phyloP scores from a whole-genome alignment of 352 stramenopile genomes.

The Aphanomyces astaci region DNA sequence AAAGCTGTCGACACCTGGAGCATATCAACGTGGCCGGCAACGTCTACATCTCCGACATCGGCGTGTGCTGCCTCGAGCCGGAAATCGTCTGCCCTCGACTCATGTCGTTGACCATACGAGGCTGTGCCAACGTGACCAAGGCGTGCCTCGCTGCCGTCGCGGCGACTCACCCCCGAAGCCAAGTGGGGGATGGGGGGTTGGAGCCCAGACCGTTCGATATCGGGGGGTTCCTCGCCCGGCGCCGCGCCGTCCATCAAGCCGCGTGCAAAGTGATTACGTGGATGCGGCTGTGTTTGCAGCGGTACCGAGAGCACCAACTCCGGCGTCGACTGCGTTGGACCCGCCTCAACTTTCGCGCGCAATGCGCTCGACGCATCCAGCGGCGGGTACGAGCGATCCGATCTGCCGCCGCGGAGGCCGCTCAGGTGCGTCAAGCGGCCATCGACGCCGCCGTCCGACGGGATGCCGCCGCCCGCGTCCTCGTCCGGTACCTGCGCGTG shows the following conservation, averaged over 20 bases:
- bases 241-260: constrained; percentile 21
- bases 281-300: constrained; percentile 2
- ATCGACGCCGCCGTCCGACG: constrained; percentile 30
- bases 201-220: constrained; percentile 44
- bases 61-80: constrained; percentile 27
- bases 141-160: constrained; percentile 34
- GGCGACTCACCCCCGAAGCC: constrained; percentile 32
- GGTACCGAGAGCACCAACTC: neutral
- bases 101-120: constrained; percentile 40
- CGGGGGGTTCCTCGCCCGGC: constrained; percentile 35
- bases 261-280: neutral
- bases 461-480: constrained; percentile 26
- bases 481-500: constrained; percentile 30
- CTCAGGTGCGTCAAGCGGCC: constrained; percentile 23
- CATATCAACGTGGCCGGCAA: constrained; percentile 55
- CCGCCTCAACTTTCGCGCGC: constrained; percentile 37
- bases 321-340: neutral
- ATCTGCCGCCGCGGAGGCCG: constrained; percentile 27
- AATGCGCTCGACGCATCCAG: constrained; percentile 42
- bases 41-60: constrained; percentile 58
- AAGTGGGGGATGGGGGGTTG: constrained; percentile 37
- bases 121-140: constrained; percentile 57
- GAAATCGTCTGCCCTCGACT: constrained; percentile 29
- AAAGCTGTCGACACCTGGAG: constrained; percentile 37
- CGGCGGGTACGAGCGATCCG: constrained; percentile 37